A percentile compares a stretch with the other conserved stretches of the same genome.
Evolutionary conservation across 139 green algal genomes (phyloP).

Genomic region (Picochlorum sp.): DNA sequence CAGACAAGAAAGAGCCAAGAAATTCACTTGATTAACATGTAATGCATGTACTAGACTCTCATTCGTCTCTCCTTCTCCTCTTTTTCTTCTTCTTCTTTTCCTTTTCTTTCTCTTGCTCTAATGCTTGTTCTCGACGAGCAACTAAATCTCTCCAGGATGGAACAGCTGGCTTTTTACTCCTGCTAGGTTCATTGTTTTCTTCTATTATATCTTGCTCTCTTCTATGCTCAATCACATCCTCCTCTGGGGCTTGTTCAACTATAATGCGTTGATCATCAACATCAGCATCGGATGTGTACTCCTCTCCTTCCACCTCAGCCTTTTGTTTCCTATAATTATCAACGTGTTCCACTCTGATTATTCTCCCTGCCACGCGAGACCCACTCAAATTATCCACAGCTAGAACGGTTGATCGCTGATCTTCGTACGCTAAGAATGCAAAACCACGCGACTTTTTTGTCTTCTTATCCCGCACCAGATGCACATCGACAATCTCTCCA

Average conservation of each 20-base stretch:
- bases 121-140: not conserved
- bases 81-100: slow-evolving; percentile 10
- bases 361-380: slow-evolving; percentile 66
- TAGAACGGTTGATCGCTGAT: slow-evolving; percentile 93
- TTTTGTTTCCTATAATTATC: slow-evolving; percentile 89
- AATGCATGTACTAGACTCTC: not conserved
- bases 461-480: slow-evolving; percentile 61
- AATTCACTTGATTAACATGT: slow-evolving; percentile 8
- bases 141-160: not conserved
- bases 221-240: too few relatives aligned
- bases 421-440: slow-evolving; percentile 94
- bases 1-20: slow-evolving; percentile 6
- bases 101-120: slow-evolving; percentile 8
- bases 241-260: too few relatives aligned
- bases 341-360: slow-evolving; percentile 90
- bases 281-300: slow-evolving; percentile 14
- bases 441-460: slow-evolving; percentile 78
- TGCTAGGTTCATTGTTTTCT: not conserved
- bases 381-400: slow-evolving; percentile 97
- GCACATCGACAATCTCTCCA: slow-evolving; percentile 92
- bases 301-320: slow-evolving; percentile 58
- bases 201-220: slow-evolving; percentile 3
- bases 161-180: not conserved
- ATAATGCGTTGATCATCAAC: not conserved
- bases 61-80: slow-evolving; percentile 4